Percentiles rank a stretch among this genome's conserved stretches.
These are phyloP conservation scores for Lindgomyces ingoldianus DNA, from an alignment of 495 filamentous ascomycete species.

Conservation along the genomic window DNA sequence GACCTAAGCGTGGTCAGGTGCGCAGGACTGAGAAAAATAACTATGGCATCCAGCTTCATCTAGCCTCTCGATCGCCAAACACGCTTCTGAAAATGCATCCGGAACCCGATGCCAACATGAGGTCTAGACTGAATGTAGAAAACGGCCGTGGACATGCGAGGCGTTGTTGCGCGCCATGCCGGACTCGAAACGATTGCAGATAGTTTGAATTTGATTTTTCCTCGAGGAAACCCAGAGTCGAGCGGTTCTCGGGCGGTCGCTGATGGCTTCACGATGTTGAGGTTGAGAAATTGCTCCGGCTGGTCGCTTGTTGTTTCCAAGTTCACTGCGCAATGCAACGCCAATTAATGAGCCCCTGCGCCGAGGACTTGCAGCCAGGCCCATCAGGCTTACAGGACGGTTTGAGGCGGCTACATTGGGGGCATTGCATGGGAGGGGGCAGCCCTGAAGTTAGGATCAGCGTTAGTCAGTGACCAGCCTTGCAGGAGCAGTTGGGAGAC, in stretches of 20 bases:
- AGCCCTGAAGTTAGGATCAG: not conserved
- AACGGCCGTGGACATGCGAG: not conserved
- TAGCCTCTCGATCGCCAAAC: not conserved
- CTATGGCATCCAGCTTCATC: not conserved
- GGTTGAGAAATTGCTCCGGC: not conserved
- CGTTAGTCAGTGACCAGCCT: not conserved
- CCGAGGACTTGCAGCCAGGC: not conserved
- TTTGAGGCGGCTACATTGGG: not conserved
- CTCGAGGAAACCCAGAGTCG: not conserved
- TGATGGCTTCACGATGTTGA: not conserved
- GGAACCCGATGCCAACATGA: not conserved
- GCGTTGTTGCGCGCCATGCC: not conserved
- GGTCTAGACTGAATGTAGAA: not conserved
- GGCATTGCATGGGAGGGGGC: not conserved
- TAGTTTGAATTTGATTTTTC: not conserved
- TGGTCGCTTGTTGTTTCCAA: constrained; percentile 9
- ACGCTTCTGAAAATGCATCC: not conserved
- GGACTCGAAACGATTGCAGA: constrained; percentile 2
- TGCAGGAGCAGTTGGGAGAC: not conserved
- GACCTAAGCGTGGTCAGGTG: not conserved
- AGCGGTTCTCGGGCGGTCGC: not conserved
- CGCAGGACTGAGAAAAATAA: not conserved
- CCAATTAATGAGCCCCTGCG: not conserved
- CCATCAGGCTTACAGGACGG: not conserved
- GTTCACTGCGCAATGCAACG: not conserved